These are phyloP conservation scores for Arthrinium puccinioides DNA, from an alignment of 2,329 filamentous ascomycete genomes.

Conservation along the genomic window DNA sequence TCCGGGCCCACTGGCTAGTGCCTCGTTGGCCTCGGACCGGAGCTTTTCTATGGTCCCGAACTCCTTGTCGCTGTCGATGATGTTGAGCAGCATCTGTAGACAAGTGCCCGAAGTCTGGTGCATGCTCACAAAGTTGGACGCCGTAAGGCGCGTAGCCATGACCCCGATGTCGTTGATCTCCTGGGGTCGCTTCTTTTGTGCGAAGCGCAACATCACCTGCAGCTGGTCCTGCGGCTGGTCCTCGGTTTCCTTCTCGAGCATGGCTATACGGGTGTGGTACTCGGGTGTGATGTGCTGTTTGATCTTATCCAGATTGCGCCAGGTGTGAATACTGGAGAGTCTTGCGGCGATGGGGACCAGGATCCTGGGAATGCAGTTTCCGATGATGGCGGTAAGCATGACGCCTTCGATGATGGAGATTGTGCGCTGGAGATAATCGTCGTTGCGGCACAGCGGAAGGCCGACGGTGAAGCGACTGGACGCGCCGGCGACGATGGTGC, in stretches of 20 bases:
- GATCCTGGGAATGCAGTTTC: too few species aligned
- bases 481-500: slow-evolving; percentile 16
- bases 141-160: slow-evolving; percentile 19
- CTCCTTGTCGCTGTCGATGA: slow-evolving; percentile 27
- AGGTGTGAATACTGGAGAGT: too few species aligned
- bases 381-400: too few species aligned
- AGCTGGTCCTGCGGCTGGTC: slow-evolving; percentile 25
- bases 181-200: slow-evolving; percentile 23
- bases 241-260: neutral
- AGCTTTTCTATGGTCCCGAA: slow-evolving; percentile 26
- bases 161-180: slow-evolving; percentile 22
- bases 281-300: neutral
- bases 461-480: slow-evolving; percentile 8
- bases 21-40: slow-evolving; percentile 22
- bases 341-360: too few species aligned
- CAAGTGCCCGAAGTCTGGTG: slow-evolving; percentile 28
- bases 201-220: slow-evolving; percentile 32
- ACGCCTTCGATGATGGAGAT: neutral
- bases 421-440: neutral
- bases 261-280: neutral
- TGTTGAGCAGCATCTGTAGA: slow-evolving; percentile 32
- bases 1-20: neutral
- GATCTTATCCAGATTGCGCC: neutral
- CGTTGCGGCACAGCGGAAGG: slow-evolving; percentile 13
- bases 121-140: slow-evolving; percentile 25